A percentile compares a stretch with the other conserved stretches of the same genome.
phyloP scores from a whole-genome alignment of 352 stramenopile species.

The Nannochloropsis limnetica region DNA sequence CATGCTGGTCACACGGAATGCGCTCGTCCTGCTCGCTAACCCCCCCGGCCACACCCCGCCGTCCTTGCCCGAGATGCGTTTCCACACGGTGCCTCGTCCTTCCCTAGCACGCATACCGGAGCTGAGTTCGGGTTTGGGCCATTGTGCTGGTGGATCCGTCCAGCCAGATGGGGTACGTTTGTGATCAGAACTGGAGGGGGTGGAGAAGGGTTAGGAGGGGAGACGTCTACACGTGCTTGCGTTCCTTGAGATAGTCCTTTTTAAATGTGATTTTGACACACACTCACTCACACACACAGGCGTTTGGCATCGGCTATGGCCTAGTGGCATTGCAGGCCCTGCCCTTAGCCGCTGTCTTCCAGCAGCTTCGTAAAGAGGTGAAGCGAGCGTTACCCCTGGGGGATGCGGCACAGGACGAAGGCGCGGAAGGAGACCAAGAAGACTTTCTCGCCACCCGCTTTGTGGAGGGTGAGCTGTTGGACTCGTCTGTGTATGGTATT shows the following conservation, averaged over 20 bases:
- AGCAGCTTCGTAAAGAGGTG: conserved; percentile 20
- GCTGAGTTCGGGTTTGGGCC: neutral
- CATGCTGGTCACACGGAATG: conserved; percentile 22
- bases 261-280: neutral
- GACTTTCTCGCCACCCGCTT: conserved; percentile 25
- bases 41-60: neutral
- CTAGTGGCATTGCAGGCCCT: conserved; percentile 23
- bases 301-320: conserved; percentile 10
- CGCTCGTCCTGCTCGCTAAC: neutral
- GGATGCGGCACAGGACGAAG: neutral
- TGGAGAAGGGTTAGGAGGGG: neutral
- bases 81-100: neutral
- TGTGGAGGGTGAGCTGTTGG: conserved; percentile 16
- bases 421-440: neutral
- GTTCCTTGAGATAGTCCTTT: too few species aligned
- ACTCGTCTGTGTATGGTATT: conserved; percentile 31
- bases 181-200: neutral
- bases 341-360: neutral
- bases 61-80: conserved; percentile 25
- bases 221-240: too few species aligned
- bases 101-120: conserved; percentile 9
- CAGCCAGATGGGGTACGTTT: conserved; percentile 2
- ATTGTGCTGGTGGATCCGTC: neutral
- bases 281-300: neutral
- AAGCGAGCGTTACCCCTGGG: neutral